phyloP scores from a whole-genome alignment of 768 basidiomycete genomes.

The Mycena indigotica region DNA sequence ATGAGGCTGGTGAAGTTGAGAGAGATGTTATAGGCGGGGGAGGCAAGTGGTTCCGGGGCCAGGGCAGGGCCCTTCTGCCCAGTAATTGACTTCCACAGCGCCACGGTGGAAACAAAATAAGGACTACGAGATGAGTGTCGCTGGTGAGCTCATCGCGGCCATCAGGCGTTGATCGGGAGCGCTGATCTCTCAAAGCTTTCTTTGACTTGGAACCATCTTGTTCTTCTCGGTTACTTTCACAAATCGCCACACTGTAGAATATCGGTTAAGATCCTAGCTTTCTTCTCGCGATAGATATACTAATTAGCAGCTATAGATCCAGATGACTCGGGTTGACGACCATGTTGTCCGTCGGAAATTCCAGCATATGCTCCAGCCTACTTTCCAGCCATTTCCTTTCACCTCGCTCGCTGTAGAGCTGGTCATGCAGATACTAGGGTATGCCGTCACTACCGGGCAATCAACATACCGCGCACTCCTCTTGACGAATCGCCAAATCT shows the following conservation, averaged over 20 bases:
- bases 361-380: too few species aligned
- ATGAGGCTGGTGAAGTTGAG: constrained; percentile 51
- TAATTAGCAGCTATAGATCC: too few species aligned
- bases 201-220: too few species aligned
- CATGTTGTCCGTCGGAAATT: too few species aligned
- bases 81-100: constrained; percentile 21
- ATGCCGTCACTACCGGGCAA: constrained; percentile 11
- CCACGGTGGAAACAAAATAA: constrained; percentile 5
- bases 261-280: too few species aligned
- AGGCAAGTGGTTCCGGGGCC: constrained; percentile 15
- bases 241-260: too few species aligned
- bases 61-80: constrained; percentile 20
- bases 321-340: too few species aligned
- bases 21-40: constrained; percentile 38
- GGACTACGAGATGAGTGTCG: not conserved
- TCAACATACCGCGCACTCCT: constrained; percentile 17
- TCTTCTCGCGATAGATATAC: too few species aligned
- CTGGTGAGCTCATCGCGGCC: not conserved
- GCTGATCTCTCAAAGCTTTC: too few species aligned
- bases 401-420: constrained; percentile 13
- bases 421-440: constrained; percentile 7
- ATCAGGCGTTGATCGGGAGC: too few species aligned
- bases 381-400: constrained; percentile 12
- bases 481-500: constrained; percentile 12
- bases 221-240: too few species aligned